Conservation (phyloP, 1,284 basidiomycete genomes). For the Cutaneotrichosporon sp. region DNA sequence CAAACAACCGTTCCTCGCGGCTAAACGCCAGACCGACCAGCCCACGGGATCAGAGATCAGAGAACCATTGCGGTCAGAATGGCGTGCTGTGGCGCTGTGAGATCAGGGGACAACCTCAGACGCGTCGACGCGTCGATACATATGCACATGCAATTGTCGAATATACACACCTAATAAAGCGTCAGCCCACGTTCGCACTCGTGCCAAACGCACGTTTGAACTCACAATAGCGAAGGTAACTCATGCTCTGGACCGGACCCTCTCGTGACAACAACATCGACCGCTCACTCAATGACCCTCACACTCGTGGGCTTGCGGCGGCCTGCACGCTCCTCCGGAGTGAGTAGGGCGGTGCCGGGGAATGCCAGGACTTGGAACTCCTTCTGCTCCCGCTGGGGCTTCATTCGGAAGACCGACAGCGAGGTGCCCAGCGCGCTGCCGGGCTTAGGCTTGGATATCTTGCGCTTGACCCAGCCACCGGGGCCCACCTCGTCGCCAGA, state of each 20-base stretch:
- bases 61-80: too few relatives aligned
- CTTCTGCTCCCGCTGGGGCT: conserved; percentile 44
- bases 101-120: too few relatives aligned
- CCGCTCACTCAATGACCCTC: background rate
- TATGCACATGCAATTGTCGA: background rate
- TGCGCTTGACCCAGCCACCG: conserved; percentile 49
- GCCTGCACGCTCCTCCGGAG: background rate
- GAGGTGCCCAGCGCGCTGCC: conserved; percentile 30
- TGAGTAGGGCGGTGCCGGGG: conserved; percentile 1
- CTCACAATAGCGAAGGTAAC: background rate
- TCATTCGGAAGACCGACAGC: conserved; percentile 60
- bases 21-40: background rate
- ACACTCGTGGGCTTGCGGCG: conserved; percentile 16
- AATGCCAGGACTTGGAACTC: conserved; percentile 50
- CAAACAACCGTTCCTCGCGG: background rate
- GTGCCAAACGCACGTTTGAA: background rate
- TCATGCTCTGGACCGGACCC: background rate
- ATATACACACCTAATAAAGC: background rate
- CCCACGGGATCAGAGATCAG: too few relatives aligned
- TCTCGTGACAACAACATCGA: background rate
- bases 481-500: conserved; percentile 43
- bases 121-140: too few relatives aligned
- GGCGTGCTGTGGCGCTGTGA: too few relatives aligned
- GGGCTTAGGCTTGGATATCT: conserved; percentile 22
- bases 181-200: background rate